phyloP scores from a whole-genome alignment of 1,284 basidiomycete species.

The Schizophyllum commune region DNA sequence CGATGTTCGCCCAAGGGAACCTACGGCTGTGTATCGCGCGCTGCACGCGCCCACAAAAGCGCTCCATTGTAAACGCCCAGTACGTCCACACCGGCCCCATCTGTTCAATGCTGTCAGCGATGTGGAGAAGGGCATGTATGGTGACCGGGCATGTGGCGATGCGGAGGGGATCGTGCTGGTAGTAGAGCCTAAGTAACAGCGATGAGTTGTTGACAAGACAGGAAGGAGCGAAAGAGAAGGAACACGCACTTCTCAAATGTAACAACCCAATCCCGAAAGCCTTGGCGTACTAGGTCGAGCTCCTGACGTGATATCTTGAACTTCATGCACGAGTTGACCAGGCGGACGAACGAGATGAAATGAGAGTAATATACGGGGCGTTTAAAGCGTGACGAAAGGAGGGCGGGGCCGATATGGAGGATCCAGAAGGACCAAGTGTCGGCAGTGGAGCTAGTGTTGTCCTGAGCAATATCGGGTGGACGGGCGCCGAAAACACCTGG shows the following conservation, averaged over 20 bases:
- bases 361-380: slow-evolving; percentile 30
- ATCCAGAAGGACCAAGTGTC: slow-evolving; percentile 33
- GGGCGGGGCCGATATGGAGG: background rate
- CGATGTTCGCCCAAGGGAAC: slow-evolving; percentile 21
- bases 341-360: slow-evolving; percentile 30
- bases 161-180: slow-evolving; percentile 7
- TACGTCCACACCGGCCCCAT: slow-evolving; percentile 33
- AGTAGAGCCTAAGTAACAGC: slow-evolving; percentile 11
- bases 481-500: slow-evolving; percentile 29
- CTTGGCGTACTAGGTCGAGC: slow-evolving; percentile 21
- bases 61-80: slow-evolving; percentile 36
- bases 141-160: slow-evolving; percentile 13
- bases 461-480: slow-evolving; percentile 26
- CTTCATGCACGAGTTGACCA: slow-evolving; percentile 33
- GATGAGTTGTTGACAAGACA: background rate
- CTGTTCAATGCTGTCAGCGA: slow-evolving; percentile 10
- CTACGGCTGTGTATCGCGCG: slow-evolving; percentile 19
- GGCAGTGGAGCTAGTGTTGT: slow-evolving; percentile 17
- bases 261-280: slow-evolving; percentile 32
- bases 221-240: background rate
- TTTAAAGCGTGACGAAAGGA: slow-evolving; percentile 15
- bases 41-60: slow-evolving; percentile 21
- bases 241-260: slow-evolving; percentile 32
- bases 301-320: slow-evolving; percentile 29
- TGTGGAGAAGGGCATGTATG: slow-evolving; percentile 14